Evolutionary conservation across 2,329 filamentous ascomycete species (phyloP), one percentile per base, ranked within the genome.

Genomic region (Ophiostoma piceae): DNA sequence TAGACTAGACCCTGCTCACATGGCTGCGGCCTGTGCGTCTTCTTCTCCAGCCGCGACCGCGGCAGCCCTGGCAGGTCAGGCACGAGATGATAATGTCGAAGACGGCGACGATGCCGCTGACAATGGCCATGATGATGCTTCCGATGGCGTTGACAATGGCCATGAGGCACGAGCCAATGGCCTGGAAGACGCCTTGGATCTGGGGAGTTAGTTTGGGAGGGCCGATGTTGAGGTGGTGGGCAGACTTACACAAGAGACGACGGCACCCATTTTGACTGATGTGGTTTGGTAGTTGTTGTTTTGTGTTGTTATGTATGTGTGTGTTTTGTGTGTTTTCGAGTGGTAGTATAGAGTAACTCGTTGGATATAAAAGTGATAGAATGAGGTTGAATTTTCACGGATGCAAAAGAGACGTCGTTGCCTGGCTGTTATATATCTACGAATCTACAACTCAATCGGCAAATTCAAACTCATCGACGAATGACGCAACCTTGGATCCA

Each of bases 201-300:
- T 71, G 32, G 32, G 12, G 14, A 43, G n/a, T 69, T 39, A 71
- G 69, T 16, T 6, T 22, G 3, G 11, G 32, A 41, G 6, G 3
- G 29, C 2, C 19, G 43, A 19, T 47, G 5, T 19, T 9, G 11
- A 37, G 29, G n/a, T 4, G 32, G 7, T 14, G 51, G 68, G 16
- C 68, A 32, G 22, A 85, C 90, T 77, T 91, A 94, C 91, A 78
- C 91, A 94, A 78, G 91, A 94, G 74, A 92, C 84, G 77, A 95
- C 88, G 80, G 90, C 91, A 82, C 92, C 92, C 92, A 95, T 94
- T 41, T 66, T 69, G 57, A 9, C 22, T n/a, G 22, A 26, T 57
- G 51, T 11, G 3, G 11, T 9, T 57, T 26, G n/a, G 47, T n/a
- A 3, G 3, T 4, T 16, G 51, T 57, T 57, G 22, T 7, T 51